Evolutionary conservation across 106 monocot genomes (phyloP).

Genomic region (Dendrobium huoshanense): DNA sequence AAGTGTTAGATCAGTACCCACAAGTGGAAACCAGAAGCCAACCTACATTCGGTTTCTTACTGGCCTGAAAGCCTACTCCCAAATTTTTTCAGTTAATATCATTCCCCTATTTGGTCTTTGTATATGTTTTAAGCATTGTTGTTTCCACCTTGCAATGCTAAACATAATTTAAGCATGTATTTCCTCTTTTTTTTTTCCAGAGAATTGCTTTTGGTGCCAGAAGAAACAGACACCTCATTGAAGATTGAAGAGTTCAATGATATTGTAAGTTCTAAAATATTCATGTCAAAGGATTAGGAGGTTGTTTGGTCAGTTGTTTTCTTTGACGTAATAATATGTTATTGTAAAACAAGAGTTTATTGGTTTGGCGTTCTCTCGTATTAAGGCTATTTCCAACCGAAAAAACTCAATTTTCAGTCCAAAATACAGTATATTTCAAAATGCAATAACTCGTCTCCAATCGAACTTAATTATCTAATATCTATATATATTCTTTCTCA

Average conservation of each 20-base stretch:
- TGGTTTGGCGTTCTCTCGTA: too few species aligned
- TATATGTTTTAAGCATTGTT: neutral
- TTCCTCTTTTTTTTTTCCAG: slow-evolving; percentile 27
- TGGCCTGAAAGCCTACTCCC: slow-evolving; percentile 93
- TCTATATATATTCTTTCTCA: too few species aligned
- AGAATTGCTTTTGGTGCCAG: slow-evolving; percentile 93
- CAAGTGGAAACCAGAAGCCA: slow-evolving; percentile 56
- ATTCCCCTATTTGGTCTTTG: neutral
- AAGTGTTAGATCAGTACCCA: slow-evolving; percentile 61
- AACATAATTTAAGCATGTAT: neutral
- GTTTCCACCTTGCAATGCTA: neutral
- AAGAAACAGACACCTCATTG: slow-evolving; percentile 69
- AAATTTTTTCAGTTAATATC: slow-evolving; percentile 79
- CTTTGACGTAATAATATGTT: too few species aligned
- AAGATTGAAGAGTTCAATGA: slow-evolving; percentile 43
- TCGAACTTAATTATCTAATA: too few species aligned
- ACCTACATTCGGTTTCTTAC: slow-evolving; percentile 93
- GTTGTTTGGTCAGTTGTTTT: too few species aligned
- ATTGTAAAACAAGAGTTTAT: too few species aligned
- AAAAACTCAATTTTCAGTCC: too few species aligned
- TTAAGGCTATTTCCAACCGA: too few species aligned
- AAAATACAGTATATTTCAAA: too few species aligned
- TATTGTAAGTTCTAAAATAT: neutral
- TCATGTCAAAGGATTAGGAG: too few species aligned
- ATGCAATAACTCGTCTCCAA: too few species aligned